A percentile compares a stretch with the other conserved stretches of the same genome.
These are phyloP conservation scores for Colletotrichum sp. DNA, from an alignment of 2,329 filamentous ascomycete species.

Conservation along the genomic window DNA sequence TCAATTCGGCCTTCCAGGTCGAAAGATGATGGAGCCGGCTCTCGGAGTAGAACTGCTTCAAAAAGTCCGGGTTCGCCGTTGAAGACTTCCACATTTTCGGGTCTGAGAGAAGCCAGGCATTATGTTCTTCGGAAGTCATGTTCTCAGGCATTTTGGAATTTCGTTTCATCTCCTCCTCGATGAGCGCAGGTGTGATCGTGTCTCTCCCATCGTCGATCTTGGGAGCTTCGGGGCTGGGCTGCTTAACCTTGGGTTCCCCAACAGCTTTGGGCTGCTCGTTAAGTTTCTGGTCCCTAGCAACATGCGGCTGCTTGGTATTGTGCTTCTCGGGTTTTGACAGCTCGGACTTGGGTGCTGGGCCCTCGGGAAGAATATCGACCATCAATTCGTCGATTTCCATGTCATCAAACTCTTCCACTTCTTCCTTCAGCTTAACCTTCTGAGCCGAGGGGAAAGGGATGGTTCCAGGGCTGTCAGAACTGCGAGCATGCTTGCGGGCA, in stretches of 20 bases:
- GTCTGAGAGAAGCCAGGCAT: constrained; percentile 82
- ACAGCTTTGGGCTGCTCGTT: background rate
- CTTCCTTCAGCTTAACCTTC: background rate
- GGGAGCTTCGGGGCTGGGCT: background rate
- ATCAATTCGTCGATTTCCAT: constrained; percentile 13
- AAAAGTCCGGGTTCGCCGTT: constrained; percentile 89
- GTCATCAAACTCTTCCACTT: constrained; percentile 21
- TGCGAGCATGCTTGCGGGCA: background rate
- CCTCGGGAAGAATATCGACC: constrained; percentile 11
- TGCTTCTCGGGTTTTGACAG: background rate
- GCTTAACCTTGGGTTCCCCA: background rate
- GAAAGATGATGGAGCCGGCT: constrained; percentile 94
- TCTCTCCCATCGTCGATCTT: background rate
- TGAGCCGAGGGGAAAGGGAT: constrained; percentile 20
- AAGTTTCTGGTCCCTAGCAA: background rate
- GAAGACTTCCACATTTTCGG: constrained; percentile 87
- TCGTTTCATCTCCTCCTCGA: background rate
- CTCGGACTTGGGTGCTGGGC: background rate
- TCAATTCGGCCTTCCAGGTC: constrained; percentile 95
- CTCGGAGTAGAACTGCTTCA: constrained; percentile 94
- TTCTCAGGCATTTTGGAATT: constrained; percentile 54
- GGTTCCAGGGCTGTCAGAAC: background rate
- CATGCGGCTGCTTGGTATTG: background rate
- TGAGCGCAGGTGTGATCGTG: background rate
- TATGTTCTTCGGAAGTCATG: constrained; percentile 91